Base-by-base conservation (phyloP, 768 basidiomycete species). In the Myochromella boudieri region DNA sequence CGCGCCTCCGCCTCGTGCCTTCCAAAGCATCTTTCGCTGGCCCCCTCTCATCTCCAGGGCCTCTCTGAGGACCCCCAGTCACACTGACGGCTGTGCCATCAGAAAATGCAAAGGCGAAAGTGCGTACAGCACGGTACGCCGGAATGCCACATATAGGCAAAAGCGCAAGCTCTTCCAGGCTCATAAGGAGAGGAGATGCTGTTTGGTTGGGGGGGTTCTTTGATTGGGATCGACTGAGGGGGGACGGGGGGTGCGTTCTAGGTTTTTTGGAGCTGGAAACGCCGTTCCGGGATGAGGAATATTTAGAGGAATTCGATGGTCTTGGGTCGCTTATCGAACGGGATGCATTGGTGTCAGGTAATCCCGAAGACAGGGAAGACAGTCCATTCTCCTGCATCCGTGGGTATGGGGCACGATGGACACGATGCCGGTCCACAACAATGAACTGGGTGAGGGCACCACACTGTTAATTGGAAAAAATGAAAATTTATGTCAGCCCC, bases 401-500 rank as follows among this genome's bases (percentile, higher is more conserved):
- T 24, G 84, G 85, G 54, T 84, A 76, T 0, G 91, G 87, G 7
- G 86, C 78, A 12, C 86, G 77, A 51, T 85, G 80, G 1, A 95
- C 66, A 11, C 88, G 80, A 58, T 84, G 86, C 22, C 88, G 81
- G 59, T 95, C 91, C 18, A 85, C 77, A 20, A 90, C 72, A 49
- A 95, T 80, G 68, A 91, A 95, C 66, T 97, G 91, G n/a, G 90
- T 77, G 17, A 95, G 75, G 5, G 89, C 89, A 39, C 94, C 93
- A 54, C 81, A 85, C 90, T 93, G 53, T 17, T 28, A 9, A 32
- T 6, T n/a, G 18, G 33, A 6, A 17, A 14, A 14, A n/a, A 34
- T 6, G n/a, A 20, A 14, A 28, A 40, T 31, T 49, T 57, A 29
- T 61, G 55, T 45, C 22, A 56, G 50, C 37, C 58, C 46, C 18